Conservation (phyloP, 2,329 filamentous ascomycete species). For the Sporothrix pseudoabietina region DNA sequence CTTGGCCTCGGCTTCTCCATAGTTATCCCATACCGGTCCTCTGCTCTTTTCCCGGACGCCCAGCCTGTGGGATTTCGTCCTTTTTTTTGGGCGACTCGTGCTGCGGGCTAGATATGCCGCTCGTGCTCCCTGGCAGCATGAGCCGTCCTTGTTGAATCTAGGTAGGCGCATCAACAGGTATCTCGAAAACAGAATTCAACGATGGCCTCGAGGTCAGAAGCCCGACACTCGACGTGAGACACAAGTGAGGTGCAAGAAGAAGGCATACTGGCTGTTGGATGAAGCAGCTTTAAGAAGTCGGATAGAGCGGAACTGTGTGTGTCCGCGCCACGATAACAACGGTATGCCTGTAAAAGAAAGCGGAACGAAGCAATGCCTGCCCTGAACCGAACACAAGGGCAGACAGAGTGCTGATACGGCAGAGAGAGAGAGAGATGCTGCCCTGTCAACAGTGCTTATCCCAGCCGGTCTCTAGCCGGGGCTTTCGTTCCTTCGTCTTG, state of each 20-base stretch:
- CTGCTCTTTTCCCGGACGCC: background rate
- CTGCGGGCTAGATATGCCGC: background rate
- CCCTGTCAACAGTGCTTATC: background rate
- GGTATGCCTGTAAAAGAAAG: background rate
- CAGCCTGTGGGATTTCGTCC: background rate
- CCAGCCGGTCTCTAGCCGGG: background rate
- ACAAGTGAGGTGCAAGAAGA: background rate
- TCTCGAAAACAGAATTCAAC: background rate
- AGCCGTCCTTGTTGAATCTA: background rate
- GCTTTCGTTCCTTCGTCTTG: constrained; percentile 14
- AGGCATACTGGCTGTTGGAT: background rate
- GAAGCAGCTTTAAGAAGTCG: background rate
- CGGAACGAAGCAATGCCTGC: background rate
- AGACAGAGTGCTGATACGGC: constrained; percentile 8
- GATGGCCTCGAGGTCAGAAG: background rate
- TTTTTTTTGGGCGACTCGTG: background rate
- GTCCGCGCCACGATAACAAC: background rate
- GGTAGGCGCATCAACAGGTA: background rate
- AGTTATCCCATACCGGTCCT: background rate
- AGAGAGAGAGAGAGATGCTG: background rate
- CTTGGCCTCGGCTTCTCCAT: constrained; percentile 11
- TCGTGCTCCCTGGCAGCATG: background rate
- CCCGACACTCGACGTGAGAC: background rate
- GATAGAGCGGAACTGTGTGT: background rate
- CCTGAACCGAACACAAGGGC: background rate